Base-by-base conservation (phyloP, 345 rosid genomes). In the Triadica sebifera region DNA sequence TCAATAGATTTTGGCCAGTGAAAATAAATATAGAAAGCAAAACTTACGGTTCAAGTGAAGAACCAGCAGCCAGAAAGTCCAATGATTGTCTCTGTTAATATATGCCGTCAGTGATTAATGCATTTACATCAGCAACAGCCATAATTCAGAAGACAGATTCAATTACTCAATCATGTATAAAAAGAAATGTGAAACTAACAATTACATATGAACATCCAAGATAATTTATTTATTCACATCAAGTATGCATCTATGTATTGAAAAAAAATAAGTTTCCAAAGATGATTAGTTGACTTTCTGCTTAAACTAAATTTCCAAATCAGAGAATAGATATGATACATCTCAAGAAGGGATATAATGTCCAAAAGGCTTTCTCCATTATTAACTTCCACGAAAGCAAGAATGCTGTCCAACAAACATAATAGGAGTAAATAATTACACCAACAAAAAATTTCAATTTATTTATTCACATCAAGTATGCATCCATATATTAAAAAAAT, bases 81-180 rank as follows among this genome's bases (percentile, higher is more conserved):
- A 69, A 25, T 16, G 60, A 12, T 69, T 69, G 60, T 51, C 72
- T 60, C 72, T 69, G 72, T 51, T 55, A 69, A 69, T 19, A 69
- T 52, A 67, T 22, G 9, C 34, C 34, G 2, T 29, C 2, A 19
- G 47, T n/a, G 47, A 52, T 34, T 34, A 69, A 16, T 51, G 16
- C 47, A 51, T 69, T 69, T 52, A 52, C 13, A 34, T 69, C 24
- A 16, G 24, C 9, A 69, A 68, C 46, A 51, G 15, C 72, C 16
- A 51, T 8, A 51, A 20, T 16, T 51, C 43, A 24, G 34, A 63
- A 8, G 55, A 22, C 12, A 12, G 22, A 47, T 50, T 47, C 29
- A 67, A 50, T 25, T 9, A 49, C 29, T 67, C 57, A 29, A 49
- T 52, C 51, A 1, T 51, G 47, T 10, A 51, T 52, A 22, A 51